phyloP scores from a whole-genome alignment of 108 stramenopile genomes.

The Stephanodiscus minutulus region DNA sequence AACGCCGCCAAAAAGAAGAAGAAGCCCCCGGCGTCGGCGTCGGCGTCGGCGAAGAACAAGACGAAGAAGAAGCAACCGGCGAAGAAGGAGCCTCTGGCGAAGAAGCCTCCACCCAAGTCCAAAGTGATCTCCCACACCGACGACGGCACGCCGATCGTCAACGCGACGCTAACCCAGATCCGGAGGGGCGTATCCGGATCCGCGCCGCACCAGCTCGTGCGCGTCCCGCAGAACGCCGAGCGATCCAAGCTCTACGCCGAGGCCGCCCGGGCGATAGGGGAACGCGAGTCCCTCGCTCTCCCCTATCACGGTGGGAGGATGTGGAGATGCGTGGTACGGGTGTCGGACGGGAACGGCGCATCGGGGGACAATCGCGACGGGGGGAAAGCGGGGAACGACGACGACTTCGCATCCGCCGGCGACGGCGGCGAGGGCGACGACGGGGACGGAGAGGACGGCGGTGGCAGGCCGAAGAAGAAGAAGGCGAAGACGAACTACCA shows the following conservation, averaged over 20 bases:
- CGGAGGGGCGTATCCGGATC: constrained; percentile 19
- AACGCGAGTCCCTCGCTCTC: constrained; percentile 58
- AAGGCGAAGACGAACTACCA: constrained; percentile 20
- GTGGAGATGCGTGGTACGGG: constrained; percentile 60
- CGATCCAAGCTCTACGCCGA: constrained; percentile 62
- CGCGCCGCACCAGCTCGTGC: constrained; percentile 20
- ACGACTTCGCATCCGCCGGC: background rate
- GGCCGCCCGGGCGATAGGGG: constrained; percentile 61
- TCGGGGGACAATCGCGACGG: constrained; percentile 36
- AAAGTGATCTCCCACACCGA: constrained; percentile 36
- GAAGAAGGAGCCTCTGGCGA: background rate
- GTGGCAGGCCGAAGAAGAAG: constrained; percentile 8
- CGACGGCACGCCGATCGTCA: constrained; percentile 47
- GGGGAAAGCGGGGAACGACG: background rate
- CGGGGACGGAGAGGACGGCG: constrained; percentile 38
- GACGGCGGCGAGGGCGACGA: background rate
- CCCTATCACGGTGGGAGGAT: constrained; percentile 75
- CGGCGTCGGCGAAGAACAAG: background rate
- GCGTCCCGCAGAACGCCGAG: constrained; percentile 34
- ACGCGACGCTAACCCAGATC: constrained; percentile 40
- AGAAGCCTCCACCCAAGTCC: constrained; percentile 7
- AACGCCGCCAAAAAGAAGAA: background rate
- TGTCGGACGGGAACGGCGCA: constrained; percentile 38
- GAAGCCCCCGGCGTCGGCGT: background rate
- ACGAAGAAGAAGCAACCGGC: constrained; percentile 5